Percentiles rank a stretch among this genome's conserved stretches.
phyloP scores from a whole-genome alignment of 2,329 filamentous ascomycete species.

The Cercospora sp. region DNA sequence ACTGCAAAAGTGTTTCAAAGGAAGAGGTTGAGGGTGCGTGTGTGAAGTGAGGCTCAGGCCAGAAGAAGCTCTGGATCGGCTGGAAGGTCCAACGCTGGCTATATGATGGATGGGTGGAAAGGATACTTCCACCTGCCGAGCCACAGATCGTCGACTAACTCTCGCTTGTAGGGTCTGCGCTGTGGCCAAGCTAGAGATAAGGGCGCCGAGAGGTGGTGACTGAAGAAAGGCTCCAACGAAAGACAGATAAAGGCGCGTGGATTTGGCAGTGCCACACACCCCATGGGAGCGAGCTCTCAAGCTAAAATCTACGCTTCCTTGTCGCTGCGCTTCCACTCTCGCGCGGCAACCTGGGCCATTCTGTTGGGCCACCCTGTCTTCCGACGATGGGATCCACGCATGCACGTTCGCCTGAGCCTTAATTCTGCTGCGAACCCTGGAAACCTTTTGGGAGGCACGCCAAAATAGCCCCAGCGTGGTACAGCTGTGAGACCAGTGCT shows the following conservation, averaged over 20 bases:
- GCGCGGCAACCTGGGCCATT: not conserved
- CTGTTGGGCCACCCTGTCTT: not conserved
- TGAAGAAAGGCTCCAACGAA: not conserved
- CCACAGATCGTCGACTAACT: conserved; percentile 4
- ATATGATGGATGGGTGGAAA: conserved; percentile 7
- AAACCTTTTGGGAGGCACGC: not conserved
- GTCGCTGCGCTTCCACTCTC: not conserved
- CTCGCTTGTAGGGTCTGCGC: conserved; percentile 6
- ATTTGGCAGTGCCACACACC: not conserved
- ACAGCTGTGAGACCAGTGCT: not conserved
- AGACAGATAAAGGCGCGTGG: not conserved
- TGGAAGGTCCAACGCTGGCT: conserved; percentile 2
- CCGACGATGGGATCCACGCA: not conserved
- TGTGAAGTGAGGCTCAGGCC: conserved; percentile 2
- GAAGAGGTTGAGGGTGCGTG: not conserved
- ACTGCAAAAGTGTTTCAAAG: not conserved
- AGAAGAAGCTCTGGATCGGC: conserved; percentile 1
- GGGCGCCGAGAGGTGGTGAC: conserved; percentile 1
- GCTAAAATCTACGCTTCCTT: conserved; percentile 3
- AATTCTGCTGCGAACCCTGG: not conserved
- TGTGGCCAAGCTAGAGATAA: conserved; percentile 11
- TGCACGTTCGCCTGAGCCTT: not conserved
- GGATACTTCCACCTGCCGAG: conserved; percentile 5
- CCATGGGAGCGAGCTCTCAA: not conserved
- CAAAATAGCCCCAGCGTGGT: not conserved